Percentiles rank a stretch among this genome's conserved stretches.
Conservation (phyloP, 305 asterid species). For the Ilex paraguariensis region DNA sequence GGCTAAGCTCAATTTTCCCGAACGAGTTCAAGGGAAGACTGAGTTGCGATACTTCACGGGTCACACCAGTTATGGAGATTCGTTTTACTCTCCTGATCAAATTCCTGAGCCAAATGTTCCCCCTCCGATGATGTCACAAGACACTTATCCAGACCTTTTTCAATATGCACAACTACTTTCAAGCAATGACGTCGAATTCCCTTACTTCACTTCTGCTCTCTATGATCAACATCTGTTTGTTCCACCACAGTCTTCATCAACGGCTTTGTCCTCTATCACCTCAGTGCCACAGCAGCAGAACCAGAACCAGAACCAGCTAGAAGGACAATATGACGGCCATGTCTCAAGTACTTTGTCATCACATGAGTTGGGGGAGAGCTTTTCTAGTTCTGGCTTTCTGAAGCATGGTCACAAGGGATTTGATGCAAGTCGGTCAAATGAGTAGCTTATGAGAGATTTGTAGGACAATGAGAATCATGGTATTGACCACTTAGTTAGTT, state of each 20-base stretch:
- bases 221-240: conserved; percentile 7
- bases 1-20: conserved; percentile 85
- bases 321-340: conserved; percentile 17
- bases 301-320: conserved; percentile 5
- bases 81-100: not conserved
- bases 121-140: conserved; percentile 18
- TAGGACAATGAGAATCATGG: too few species aligned
- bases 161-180: conserved; percentile 65
- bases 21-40: conserved; percentile 48
- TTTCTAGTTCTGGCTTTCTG: conserved; percentile 22
- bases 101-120: conserved; percentile 5
- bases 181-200: conserved; percentile 53
- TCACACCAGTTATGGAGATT: not conserved
- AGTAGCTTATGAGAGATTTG: too few species aligned
- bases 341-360: not conserved
- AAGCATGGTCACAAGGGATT: conserved; percentile 24
- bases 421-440: conserved; percentile 29
- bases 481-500: too few species aligned
- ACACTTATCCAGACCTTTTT: conserved; percentile 53
- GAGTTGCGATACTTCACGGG: conserved; percentile 15
- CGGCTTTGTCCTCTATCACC: not conserved
- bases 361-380: not conserved
- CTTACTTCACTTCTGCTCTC: conserved; percentile 45
- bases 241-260: conserved; percentile 3
- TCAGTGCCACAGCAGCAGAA: not conserved